phyloP scores from a whole-genome alignment of 1,139 yeast species.

The Zygoascus hellenicus region DNA sequence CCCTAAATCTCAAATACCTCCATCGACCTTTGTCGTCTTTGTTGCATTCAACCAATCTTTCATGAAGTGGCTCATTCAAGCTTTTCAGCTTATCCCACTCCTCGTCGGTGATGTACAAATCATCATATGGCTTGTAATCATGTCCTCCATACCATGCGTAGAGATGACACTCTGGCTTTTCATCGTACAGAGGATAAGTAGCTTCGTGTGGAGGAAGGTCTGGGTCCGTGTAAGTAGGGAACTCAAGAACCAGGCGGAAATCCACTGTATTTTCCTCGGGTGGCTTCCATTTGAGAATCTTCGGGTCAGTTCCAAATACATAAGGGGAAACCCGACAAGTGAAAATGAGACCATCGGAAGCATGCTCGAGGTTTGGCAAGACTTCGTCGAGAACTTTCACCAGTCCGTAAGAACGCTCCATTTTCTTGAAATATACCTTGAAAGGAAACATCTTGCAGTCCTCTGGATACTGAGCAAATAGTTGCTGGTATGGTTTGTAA shows the following conservation, averaged over 20 bases:
- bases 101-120: constrained; percentile 54
- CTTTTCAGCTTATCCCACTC: constrained; percentile 79
- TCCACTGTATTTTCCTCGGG: constrained; percentile 92
- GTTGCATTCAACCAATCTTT: constrained; percentile 83
- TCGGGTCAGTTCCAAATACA: constrained; percentile 78
- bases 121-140: constrained; percentile 61
- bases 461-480: constrained; percentile 64
- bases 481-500: constrained; percentile 71
- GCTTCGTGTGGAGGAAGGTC: constrained; percentile 54
- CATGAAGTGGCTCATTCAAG: constrained; percentile 75
- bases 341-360: constrained; percentile 89
- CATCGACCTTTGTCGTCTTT: constrained; percentile 60
- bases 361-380: constrained; percentile 67
- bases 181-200: constrained; percentile 71
- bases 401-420: constrained; percentile 79
- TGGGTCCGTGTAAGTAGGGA: constrained; percentile 61
- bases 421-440: constrained; percentile 75
- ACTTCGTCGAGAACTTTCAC: constrained; percentile 68
- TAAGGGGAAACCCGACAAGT: constrained; percentile 90
- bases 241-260: constrained; percentile 65
- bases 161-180: constrained; percentile 62
- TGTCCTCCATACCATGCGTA: constrained; percentile 77
- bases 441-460: constrained; percentile 76
- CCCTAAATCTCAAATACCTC: constrained; percentile 84
- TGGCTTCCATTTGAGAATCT: constrained; percentile 87